phyloP scores from a whole-genome alignment of 177 flowering plant species.

The Vitis hybrid region DNA sequence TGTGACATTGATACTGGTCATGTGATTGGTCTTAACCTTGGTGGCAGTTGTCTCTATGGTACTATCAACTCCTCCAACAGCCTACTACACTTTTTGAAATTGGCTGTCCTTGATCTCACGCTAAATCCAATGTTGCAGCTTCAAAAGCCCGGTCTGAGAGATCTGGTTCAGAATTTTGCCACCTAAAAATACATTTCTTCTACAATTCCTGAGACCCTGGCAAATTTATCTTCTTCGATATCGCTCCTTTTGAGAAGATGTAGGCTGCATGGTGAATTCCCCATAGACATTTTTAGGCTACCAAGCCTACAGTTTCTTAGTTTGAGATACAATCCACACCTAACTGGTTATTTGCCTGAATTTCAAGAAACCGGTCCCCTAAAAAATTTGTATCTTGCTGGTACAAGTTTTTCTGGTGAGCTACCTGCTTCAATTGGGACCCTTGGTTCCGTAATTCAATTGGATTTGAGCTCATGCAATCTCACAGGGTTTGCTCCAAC shows the following conservation, averaged over 20 bases:
- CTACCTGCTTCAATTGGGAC: no score
- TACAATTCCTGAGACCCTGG: background rate
- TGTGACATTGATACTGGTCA: no score
- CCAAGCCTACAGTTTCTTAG: slow-evolving; percentile 1
- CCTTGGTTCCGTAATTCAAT: no score
- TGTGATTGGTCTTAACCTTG: no score
- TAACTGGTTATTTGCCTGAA: slow-evolving; percentile 5
- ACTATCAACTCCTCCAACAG: no score
- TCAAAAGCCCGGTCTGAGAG: background rate
- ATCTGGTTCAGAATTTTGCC: background rate
- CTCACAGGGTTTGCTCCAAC: no score
- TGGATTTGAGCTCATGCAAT: no score
- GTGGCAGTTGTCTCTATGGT: no score
- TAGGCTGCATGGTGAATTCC: background rate
- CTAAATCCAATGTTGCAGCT: background rate
- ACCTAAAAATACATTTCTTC: background rate
- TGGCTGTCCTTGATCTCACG: slow-evolving; percentile 8
- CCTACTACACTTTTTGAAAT: background rate
- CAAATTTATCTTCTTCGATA: background rate
- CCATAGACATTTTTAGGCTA: background rate
- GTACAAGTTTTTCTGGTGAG: no score
- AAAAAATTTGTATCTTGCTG: no score
- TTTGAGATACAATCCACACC: background rate
- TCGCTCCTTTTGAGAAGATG: background rate
- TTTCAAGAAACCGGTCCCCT: background rate